These are phyloP conservation scores for Xylaria flabelliformis DNA, from an alignment of 495 filamentous ascomycete species.

Conservation along the genomic window DNA sequence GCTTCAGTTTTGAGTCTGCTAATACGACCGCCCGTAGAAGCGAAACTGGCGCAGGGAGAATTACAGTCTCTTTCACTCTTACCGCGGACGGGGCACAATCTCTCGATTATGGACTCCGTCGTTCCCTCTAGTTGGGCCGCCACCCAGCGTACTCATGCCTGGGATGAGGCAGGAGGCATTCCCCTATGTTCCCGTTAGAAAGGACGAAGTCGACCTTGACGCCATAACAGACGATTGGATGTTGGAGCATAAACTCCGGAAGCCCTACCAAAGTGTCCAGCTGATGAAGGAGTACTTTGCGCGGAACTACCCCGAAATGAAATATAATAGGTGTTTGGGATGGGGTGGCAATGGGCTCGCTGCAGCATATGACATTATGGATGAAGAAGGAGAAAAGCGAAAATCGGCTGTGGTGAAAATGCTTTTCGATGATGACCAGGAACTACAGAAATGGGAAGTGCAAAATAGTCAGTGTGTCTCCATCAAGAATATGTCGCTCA, in stretches of 20 bases:
- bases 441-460: neutral
- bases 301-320: neutral
- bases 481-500: neutral
- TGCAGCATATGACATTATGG: conserved; percentile 2
- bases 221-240: neutral
- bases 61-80: neutral
- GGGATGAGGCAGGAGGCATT: neutral
- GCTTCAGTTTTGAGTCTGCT: neutral
- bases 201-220: neutral
- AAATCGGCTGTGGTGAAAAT: conserved; percentile 8
- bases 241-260: neutral
- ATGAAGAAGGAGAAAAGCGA: neutral
- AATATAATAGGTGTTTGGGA: conserved; percentile 18
- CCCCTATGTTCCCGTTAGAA: neutral
- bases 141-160: conserved; percentile 10
- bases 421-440: neutral
- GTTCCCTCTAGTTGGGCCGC: neutral
- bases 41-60: neutral
- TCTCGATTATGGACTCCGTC: neutral
- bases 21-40: neutral
- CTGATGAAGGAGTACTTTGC: neutral
- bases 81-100: neutral
- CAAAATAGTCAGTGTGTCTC: neutral
- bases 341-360: conserved; percentile 25
- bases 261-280: neutral